These are phyloP conservation scores for Beauveria brongniartii DNA, from an alignment of 2,329 filamentous ascomycete species.

Conservation along the genomic window DNA sequence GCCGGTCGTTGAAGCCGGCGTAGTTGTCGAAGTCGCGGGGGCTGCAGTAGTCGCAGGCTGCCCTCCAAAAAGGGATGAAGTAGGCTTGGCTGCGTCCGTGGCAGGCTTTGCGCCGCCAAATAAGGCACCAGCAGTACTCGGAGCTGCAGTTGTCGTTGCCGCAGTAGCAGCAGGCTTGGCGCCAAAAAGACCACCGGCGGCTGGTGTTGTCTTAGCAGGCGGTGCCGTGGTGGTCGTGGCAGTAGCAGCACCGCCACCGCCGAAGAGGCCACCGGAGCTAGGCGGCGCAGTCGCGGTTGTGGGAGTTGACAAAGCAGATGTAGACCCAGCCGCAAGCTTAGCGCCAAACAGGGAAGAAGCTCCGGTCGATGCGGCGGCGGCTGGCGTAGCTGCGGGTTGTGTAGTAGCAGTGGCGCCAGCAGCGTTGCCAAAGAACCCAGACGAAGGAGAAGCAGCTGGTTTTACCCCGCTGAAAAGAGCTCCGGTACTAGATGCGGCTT, in stretches of 20 bases:
- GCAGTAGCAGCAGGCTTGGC: constrained; percentile 30
- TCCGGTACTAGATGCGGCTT: constrained; percentile 13
- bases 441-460: constrained; percentile 16
- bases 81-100: constrained; percentile 15
- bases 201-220: constrained; percentile 12
- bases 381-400: constrained; percentile 16
- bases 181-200: constrained; percentile 28
- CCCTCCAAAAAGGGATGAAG: constrained; percentile 24
- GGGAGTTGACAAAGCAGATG: constrained; percentile 19
- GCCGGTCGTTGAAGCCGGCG: constrained; percentile 22
- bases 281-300: constrained; percentile 14
- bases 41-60: constrained; percentile 23
- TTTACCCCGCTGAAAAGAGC: constrained; percentile 22
- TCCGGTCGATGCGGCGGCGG: constrained; percentile 14
- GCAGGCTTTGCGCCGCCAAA: constrained; percentile 25
- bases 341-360: constrained; percentile 18
- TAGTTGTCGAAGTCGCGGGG: constrained; percentile 17
- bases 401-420: constrained; percentile 22
- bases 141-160: constrained; percentile 24
- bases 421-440: constrained; percentile 24
- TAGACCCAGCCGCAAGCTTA: constrained; percentile 14
- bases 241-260: constrained; percentile 11
- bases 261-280: constrained; percentile 17
- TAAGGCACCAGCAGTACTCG: constrained; percentile 23
- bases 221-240: constrained; percentile 21